These are phyloP conservation scores for Peronosclerospora sorghi DNA, from an alignment of 352 stramenopile genomes.

Conservation along the genomic window DNA sequence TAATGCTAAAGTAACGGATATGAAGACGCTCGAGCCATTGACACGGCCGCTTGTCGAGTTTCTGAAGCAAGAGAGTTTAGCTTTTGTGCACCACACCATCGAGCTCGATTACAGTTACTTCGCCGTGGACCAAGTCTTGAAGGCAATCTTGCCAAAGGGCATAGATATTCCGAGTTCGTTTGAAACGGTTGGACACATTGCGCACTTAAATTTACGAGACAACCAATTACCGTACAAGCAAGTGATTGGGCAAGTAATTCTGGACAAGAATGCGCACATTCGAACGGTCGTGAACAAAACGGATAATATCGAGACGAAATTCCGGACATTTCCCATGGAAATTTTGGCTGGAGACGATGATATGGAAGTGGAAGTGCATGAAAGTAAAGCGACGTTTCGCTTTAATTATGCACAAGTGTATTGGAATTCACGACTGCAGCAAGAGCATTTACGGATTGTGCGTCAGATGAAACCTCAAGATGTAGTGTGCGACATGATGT, in stretches of 20 bases:
- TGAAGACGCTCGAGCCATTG: constrained; percentile 41
- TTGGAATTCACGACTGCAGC: constrained; percentile 93
- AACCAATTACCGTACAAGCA: constrained; percentile 92
- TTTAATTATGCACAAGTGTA: constrained; percentile 96
- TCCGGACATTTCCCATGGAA: constrained; percentile 95
- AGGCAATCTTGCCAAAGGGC: constrained; percentile 64
- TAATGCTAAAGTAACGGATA: constrained; percentile 47
- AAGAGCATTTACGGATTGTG: constrained; percentile 91
- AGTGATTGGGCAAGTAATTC: constrained; percentile 94
- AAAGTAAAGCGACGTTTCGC: constrained; percentile 88
- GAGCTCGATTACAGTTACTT: constrained; percentile 75
- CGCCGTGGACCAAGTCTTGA: constrained; percentile 69
- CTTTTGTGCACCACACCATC: constrained; percentile 55
- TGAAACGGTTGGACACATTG: constrained; percentile 94
- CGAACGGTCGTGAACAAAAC: constrained; percentile 97
- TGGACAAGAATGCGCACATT: constrained; percentile 95
- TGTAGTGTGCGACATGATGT: constrained; percentile 93
- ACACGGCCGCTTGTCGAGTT: constrained; percentile 40
- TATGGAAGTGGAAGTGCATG: constrained; percentile 83
- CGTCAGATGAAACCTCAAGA: constrained; percentile 43
- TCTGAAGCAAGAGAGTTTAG: constrained; percentile 40
- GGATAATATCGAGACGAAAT: constrained; percentile 90
- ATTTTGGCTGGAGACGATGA: constrained; percentile 84
- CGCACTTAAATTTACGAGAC: constrained; percentile 94
- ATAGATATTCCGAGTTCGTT: constrained; percentile 90